These are phyloP conservation scores for Lentinula boryana DNA, from an alignment of 768 basidiomycete species.

Conservation along the genomic window DNA sequence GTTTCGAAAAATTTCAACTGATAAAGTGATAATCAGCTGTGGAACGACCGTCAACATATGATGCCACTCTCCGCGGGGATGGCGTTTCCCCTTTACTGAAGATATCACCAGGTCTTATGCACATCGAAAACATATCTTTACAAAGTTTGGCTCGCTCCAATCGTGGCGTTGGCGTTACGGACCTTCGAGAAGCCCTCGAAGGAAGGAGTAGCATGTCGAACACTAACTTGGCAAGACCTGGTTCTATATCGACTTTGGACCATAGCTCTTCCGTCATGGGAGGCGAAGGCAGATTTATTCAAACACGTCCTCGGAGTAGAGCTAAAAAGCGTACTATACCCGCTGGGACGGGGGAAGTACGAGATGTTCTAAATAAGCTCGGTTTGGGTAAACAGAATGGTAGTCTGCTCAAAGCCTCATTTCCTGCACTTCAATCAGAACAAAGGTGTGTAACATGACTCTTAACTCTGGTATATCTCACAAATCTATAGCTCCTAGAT, in stretches of 20 bases:
- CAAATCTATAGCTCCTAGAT: background rate
- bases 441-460: slow-evolving; percentile 24
- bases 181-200: slow-evolving; percentile 84
- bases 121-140: slow-evolving; percentile 84
- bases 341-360: slow-evolving; percentile 62
- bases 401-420: slow-evolving; percentile 66
- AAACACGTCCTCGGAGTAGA: slow-evolving; percentile 47
- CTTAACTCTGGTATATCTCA: background rate
- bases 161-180: slow-evolving; percentile 79
- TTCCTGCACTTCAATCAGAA: slow-evolving; percentile 46
- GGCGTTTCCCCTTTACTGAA: slow-evolving; percentile 70
- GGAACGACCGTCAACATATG: slow-evolving; percentile 46
- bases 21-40: slow-evolving; percentile 32
- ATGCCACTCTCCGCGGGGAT: slow-evolving; percentile 55
- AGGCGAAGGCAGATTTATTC: slow-evolving; percentile 37
- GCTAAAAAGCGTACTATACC: slow-evolving; percentile 43
- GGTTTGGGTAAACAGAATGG: slow-evolving; percentile 72
- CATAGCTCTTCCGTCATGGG: slow-evolving; percentile 49
- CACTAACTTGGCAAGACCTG: slow-evolving; percentile 56
- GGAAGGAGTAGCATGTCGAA: slow-evolving; percentile 82
- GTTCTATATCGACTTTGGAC: slow-evolving; percentile 75
- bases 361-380: slow-evolving; percentile 76
- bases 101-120: slow-evolving; percentile 83
- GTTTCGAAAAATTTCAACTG: background rate
- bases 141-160: slow-evolving; percentile 78